Evolutionary conservation across 768 basidiomycete species (phyloP), one percentile per base, ranked within the genome.

Genomic region (Russula vinacea): DNA sequence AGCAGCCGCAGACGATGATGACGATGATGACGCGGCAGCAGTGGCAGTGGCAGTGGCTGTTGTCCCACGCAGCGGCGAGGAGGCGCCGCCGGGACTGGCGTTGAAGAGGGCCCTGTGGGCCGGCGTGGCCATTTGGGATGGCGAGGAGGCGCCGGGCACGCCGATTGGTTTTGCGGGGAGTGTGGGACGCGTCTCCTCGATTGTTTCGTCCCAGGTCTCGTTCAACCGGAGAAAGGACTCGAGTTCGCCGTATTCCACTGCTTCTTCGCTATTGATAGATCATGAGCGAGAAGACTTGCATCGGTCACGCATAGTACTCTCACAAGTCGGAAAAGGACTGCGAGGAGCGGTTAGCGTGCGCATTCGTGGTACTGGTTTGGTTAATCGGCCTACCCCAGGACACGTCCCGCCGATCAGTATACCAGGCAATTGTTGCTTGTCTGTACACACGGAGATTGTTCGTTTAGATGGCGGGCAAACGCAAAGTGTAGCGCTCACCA

Each of bases 371-470:
- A 26, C n/a, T 24, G 19, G 32, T 56, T 32, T 39, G 51, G 52
- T 37, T 47, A 60, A 53, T 62, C 67, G 56, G 65, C 52, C 66
- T 76, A 93, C 91, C 33, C 92, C 92, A 54, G 86, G 86, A 71
- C 83, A 94, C 62, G 78, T 81, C 42, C 84, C 84, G 4, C 92
- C 92, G 42, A 94, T 81, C 7, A 94, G 83, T 47, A 93, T 86
- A 3, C 92, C 92, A 26, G 92, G 92, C 5, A 94, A 78, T 69
- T 90, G 90, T 68, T 90, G 89, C 69, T 92, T 92, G 73, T 85
- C 92, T 90, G 71, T n/a, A 14, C 49, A 60, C 4, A 68, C 37
- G 19, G 33, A 22, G 44, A 2, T 22, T 5, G 5, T 56, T 44
- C 26, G n/a, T 32, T 57, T 26, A 32, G 59, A 45, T 60, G 17